phyloP scores from a whole-genome alignment of 352 stramenopile species.

The Globisporangium camurandrum region DNA sequence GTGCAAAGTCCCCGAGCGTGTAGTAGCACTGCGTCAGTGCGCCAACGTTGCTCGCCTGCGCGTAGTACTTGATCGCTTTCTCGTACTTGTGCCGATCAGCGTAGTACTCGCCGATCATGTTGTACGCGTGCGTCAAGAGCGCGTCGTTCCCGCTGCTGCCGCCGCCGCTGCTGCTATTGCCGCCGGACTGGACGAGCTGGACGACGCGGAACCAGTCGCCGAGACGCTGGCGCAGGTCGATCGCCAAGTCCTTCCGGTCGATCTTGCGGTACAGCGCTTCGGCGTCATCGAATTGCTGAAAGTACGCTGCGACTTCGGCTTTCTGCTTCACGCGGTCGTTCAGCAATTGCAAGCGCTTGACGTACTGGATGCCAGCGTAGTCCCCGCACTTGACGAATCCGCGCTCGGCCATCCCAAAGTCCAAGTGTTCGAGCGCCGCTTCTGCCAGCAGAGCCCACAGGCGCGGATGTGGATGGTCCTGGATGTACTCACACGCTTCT shows the following conservation, averaged over 20 bases:
- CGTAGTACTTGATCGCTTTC: conserved; percentile 90
- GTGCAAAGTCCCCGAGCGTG: conserved; percentile 82
- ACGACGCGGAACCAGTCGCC: conserved; percentile 92
- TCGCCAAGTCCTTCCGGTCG: conserved; percentile 91
- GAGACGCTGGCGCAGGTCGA: conserved; percentile 84
- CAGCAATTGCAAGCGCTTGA: conserved; percentile 83
- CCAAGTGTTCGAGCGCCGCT: conserved; percentile 82
- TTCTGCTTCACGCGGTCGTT: conserved; percentile 89
- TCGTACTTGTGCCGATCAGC: conserved; percentile 88
- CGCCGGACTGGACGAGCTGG: conserved; percentile 69
- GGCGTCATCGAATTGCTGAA: conserved; percentile 90
- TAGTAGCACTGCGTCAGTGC: conserved; percentile 89
- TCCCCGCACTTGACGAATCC: conserved; percentile 89
- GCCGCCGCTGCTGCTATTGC: no score
- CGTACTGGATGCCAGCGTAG: conserved; percentile 91
- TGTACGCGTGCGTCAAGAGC: conserved; percentile 74
- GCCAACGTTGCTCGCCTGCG: conserved; percentile 67
- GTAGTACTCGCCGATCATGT: conserved; percentile 90
- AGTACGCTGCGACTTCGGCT: conserved; percentile 86
- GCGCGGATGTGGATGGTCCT: conserved; percentile 78
- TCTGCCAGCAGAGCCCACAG: conserved; percentile 87
- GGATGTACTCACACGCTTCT: conserved; percentile 78
- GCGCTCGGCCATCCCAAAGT: conserved; percentile 89
- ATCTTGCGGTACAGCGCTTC: conserved; percentile 91
- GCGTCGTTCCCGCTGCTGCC: conserved; percentile 82